These are phyloP conservation scores for Boletus edulis DNA, from an alignment of 768 basidiomycete species.

Conservation along the genomic window DNA sequence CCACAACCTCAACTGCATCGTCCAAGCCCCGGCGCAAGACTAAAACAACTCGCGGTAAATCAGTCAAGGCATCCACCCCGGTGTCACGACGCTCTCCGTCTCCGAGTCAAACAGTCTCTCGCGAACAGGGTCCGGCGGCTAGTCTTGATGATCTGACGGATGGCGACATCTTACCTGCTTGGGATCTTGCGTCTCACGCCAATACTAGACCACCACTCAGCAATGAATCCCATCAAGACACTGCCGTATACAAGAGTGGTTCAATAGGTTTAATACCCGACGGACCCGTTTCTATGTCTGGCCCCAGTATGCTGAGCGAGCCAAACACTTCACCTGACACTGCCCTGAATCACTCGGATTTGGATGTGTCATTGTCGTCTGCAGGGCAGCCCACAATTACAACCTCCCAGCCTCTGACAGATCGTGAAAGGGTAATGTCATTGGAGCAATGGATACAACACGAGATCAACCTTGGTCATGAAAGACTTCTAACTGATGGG, in stretches of 20 bases:
- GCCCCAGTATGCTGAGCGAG: not conserved
- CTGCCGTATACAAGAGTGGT: not conserved
- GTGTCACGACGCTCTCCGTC: constrained; percentile 12
- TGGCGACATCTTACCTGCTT: not conserved
- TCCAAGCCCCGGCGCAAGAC: constrained; percentile 27
- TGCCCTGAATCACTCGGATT: not conserved
- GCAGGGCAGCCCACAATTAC: constrained; percentile 10
- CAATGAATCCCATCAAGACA: not conserved
- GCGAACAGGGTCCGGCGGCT: not conserved
- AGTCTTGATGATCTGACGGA: not conserved
- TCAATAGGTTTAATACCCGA: not conserved
- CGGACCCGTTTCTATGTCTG: not conserved
- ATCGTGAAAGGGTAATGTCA: constrained; percentile 69
- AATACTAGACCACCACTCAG: not conserved
- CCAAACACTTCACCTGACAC: not conserved
- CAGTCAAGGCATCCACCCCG: constrained; percentile 17
- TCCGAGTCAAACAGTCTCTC: constrained; percentile 4
- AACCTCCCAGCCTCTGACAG: constrained; percentile 21
- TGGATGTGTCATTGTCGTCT: constrained; percentile 14
- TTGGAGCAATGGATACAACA: constrained; percentile 81
- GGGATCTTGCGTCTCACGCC: not conserved
- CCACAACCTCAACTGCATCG: constrained; percentile 19
- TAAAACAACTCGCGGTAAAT: constrained; percentile 19
- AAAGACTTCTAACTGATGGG: constrained; percentile 53
- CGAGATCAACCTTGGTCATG: constrained; percentile 69